Conservation (phyloP, 225 moss, liverwort and hornwort species). For the Marchantia paleacea region DNA sequence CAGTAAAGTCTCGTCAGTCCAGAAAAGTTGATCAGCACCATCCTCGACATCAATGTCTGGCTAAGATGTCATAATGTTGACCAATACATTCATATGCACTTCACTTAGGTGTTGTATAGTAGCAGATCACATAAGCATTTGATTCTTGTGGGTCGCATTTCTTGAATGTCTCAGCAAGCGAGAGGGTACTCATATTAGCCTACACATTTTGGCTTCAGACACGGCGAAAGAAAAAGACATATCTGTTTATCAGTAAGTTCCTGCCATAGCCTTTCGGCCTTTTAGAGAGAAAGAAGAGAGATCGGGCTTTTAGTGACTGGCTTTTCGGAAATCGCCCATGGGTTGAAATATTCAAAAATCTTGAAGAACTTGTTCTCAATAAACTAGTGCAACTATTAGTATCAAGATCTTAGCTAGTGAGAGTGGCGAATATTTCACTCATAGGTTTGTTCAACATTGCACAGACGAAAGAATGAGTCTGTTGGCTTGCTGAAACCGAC, state of each 20-base stretch:
- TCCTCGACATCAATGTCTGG: not conserved
- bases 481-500: not conserved
- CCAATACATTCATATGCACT: not conserved
- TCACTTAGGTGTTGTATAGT: slow-evolving; percentile 21
- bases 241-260: slow-evolving; percentile 10
- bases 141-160: slow-evolving; percentile 17
- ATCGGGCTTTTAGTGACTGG: not conserved
- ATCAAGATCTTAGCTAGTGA: not conserved
- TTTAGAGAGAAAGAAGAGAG: not conserved
- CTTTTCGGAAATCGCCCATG: slow-evolving; percentile 1
- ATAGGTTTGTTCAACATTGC: slow-evolving; percentile 7
- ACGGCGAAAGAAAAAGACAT: not conserved
- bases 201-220: slow-evolving; percentile 13
- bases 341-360: not conserved
- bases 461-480: not conserved
- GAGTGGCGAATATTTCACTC: slow-evolving; percentile 4
- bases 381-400: not conserved
- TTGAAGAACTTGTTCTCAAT: not conserved
- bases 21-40: slow-evolving; percentile 10
- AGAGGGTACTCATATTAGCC: slow-evolving; percentile 4
- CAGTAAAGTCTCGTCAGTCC: not conserved
- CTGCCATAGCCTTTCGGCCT: slow-evolving; percentile 14
- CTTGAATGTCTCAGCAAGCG: slow-evolving; percentile 3
- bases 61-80: slow-evolving; percentile 1
- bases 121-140: slow-evolving; percentile 15